A percentile compares a stretch with the other conserved stretches of the same genome.
Evolutionary conservation across 2,329 filamentous ascomycete species (phyloP).

Genomic region (Thielaviopsis punctulata): DNA sequence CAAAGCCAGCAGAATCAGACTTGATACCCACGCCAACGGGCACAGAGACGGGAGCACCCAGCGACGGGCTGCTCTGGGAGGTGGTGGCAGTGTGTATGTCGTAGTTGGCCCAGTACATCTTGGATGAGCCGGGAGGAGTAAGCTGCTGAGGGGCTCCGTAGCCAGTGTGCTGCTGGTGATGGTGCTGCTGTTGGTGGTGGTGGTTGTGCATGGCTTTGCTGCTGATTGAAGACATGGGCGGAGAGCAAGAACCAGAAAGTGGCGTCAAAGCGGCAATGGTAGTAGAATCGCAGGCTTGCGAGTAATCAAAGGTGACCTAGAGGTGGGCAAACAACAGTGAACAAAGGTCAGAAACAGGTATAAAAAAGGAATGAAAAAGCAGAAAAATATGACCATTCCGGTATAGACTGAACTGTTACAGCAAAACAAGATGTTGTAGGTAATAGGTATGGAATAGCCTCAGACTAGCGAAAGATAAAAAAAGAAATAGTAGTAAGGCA

Average conservation of each 20-base stretch:
- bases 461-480: no score
- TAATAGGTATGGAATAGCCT: no score
- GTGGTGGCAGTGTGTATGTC: constrained; percentile 23
- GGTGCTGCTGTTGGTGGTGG: constrained; percentile 3
- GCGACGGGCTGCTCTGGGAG: constrained; percentile 29
- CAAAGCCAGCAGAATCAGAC: constrained; percentile 19
- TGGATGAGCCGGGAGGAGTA: constrained; percentile 30
- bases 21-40: constrained; percentile 17
- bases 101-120: constrained; percentile 29
- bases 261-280: constrained; percentile 26
- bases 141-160: constrained; percentile 23
- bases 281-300: constrained; percentile 15
- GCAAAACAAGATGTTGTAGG: neutral
- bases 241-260: constrained; percentile 20
- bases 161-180: neutral
- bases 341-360: constrained; percentile 14
- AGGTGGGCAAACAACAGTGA: neutral
- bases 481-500: neutral
- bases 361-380: neutral
- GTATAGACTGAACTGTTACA: neutral
- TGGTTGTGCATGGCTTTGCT: constrained; percentile 8
- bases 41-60: constrained; percentile 23
- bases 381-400: neutral
- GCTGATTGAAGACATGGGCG: constrained; percentile 28
- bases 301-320: constrained; percentile 23